Percentiles rank a stretch among this genome's conserved stretches.
Evolutionary conservation across 495 filamentous ascomycete species (phyloP).

Genomic region (Penicillium ucsense): DNA sequence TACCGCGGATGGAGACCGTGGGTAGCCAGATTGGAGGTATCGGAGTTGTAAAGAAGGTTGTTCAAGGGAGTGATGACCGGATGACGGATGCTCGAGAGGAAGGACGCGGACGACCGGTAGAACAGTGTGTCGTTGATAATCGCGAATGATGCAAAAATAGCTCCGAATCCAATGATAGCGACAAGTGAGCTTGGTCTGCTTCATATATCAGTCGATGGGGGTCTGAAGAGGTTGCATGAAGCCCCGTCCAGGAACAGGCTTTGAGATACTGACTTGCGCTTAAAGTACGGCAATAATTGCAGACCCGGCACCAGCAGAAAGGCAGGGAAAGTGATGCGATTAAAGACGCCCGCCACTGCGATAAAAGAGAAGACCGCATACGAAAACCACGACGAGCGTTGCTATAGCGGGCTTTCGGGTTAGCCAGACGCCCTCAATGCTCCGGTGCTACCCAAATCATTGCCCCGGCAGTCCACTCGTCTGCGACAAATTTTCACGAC

Average conservation of each 20-base stretch:
- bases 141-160: conserved; percentile 58
- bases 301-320: conserved; percentile 75
- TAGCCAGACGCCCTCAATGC: too few relatives aligned
- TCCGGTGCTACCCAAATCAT: too few relatives aligned
- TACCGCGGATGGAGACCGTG: conserved; percentile 91
- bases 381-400: conserved; percentile 64
- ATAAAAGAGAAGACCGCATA: conserved; percentile 69
- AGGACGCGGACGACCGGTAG: conserved; percentile 51
- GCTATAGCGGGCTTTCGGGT: conserved; percentile 24
- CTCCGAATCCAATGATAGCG: conserved; percentile 47
- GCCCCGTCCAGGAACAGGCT: not conserved
- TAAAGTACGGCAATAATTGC: conserved; percentile 74
- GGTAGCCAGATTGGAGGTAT: conserved; percentile 65
- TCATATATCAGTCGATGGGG: conserved; percentile 5
- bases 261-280: conserved; percentile 52
- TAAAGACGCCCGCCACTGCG: conserved; percentile 79
- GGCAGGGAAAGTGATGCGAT: conserved; percentile 92
- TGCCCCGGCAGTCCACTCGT: too few relatives aligned
- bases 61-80: conserved; percentile 85
- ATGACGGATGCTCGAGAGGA: conserved; percentile 39
- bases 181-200: conserved; percentile 61
- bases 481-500: not conserved
- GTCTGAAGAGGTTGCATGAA: not conserved
- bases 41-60: conserved; percentile 80
- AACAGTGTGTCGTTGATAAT: conserved; percentile 76